Conservation (phyloP, 2,329 filamentous ascomycete genomes). For the Penicillium sp. region DNA sequence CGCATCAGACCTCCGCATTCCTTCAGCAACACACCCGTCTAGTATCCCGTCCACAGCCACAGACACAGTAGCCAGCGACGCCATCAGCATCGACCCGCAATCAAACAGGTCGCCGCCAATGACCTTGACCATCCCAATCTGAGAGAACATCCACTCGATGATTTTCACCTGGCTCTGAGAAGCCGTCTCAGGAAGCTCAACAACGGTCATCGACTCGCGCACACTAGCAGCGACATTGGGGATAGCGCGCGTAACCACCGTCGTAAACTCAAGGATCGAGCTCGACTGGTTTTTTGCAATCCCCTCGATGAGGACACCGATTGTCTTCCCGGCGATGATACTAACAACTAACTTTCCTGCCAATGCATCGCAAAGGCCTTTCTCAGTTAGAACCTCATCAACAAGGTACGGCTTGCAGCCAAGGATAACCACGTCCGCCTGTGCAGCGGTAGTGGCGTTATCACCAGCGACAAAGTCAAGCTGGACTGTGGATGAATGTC, state of each 20-base stretch:
- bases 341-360: conserved; percentile 55
- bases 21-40: conserved; percentile 68
- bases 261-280: background rate
- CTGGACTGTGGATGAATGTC: conserved; percentile 32
- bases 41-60: conserved; percentile 65
- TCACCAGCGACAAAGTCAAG: conserved; percentile 38
- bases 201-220: conserved; percentile 55
- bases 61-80: conserved; percentile 64
- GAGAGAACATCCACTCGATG: conserved; percentile 57
- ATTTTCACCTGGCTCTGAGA: conserved; percentile 34
- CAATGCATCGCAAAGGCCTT: conserved; percentile 45
- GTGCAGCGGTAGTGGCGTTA: conserved; percentile 38
- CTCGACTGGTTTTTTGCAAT: conserved; percentile 34
- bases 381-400: conserved; percentile 39
- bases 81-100: conserved; percentile 62
- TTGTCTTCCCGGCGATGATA: conserved; percentile 53
- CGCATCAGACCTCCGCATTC: conserved; percentile 63
- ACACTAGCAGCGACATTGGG: conserved; percentile 53
- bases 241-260: conserved; percentile 47
- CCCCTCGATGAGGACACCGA: conserved; percentile 25
- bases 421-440: conserved; percentile 50
- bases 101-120: conserved; percentile 60
- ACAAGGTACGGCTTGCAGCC: conserved; percentile 54
- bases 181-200: conserved; percentile 38
- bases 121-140: conserved; percentile 53